These are phyloP conservation scores for Vaccinium macrocarpon DNA, from an alignment of 148 eudicot species.

Conservation along the genomic window DNA sequence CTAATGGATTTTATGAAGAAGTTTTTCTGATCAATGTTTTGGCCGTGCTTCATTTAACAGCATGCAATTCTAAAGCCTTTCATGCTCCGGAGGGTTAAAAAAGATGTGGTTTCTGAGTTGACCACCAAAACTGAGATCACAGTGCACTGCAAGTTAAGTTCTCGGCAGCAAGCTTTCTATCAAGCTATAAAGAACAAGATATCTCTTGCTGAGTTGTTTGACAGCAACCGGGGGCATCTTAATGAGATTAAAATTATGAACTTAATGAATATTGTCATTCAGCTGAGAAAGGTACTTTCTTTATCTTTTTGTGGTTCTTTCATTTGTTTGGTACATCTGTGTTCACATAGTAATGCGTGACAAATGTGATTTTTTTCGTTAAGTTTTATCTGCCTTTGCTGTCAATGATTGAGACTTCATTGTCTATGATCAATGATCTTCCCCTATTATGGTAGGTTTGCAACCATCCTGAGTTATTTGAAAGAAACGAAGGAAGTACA, in stretches of 20 bases:
- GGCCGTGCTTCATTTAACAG: constrained; percentile 39
- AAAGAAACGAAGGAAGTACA: constrained; percentile 94
- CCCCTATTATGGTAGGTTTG: constrained; percentile 60
- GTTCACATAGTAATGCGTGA: neutral
- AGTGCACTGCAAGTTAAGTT: constrained; percentile 95
- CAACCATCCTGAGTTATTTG: constrained; percentile 98
- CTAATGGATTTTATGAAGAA: neutral
- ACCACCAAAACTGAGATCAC: constrained; percentile 86
- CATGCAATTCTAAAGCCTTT: constrained; percentile 97
- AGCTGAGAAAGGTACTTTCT: constrained; percentile 77
- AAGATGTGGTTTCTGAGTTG: constrained; percentile 89
- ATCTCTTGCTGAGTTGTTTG: constrained; percentile 90
- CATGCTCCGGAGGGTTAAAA: constrained; percentile 94
- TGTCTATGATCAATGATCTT: neutral
- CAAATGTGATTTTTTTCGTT: neutral
- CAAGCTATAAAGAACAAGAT: constrained; percentile 98
- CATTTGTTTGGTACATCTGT: constrained; percentile 8
- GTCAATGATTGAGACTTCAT: neutral
- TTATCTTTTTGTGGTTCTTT: neutral
- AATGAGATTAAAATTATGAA: constrained; percentile 86
- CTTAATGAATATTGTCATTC: constrained; percentile 97
- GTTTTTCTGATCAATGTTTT: constrained; percentile 13
- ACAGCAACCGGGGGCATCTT: constrained; percentile 82
- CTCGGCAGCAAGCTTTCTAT: constrained; percentile 95
- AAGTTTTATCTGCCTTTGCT: neutral